Conservation (phyloP, 2,329 filamentous ascomycete species). For the Monosporascus sp. region DNA sequence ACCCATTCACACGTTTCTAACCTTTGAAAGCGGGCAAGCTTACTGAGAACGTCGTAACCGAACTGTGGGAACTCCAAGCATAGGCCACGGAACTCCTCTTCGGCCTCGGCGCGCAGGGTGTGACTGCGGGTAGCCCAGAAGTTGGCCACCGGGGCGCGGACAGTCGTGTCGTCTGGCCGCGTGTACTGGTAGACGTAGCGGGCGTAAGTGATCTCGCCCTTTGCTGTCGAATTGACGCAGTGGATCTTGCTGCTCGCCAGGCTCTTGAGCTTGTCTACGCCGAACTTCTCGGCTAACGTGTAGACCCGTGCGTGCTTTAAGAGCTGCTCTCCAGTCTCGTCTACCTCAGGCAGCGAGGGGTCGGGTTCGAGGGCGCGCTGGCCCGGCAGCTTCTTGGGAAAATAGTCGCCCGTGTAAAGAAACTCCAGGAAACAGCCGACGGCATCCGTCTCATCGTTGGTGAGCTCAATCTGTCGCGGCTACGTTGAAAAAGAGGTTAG, state of each 20-base stretch:
- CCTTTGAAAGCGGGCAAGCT: slow-evolving; percentile 21
- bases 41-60: slow-evolving; percentile 85
- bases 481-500: slow-evolving; percentile 16
- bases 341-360: slow-evolving; percentile 57
- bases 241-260: slow-evolving; percentile 88
- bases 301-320: slow-evolving; percentile 87
- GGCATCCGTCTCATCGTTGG: slow-evolving; percentile 63
- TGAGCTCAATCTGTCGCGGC: slow-evolving; percentile 65
- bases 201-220: slow-evolving; percentile 87
- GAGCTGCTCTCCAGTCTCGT: slow-evolving; percentile 76
- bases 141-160: slow-evolving; percentile 78
- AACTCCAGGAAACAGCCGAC: slow-evolving; percentile 77
- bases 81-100: slow-evolving; percentile 76
- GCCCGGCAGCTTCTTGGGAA: slow-evolving; percentile 61
- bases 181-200: slow-evolving; percentile 85
- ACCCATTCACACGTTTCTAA: slow-evolving; percentile 11
- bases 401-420: slow-evolving; percentile 83
- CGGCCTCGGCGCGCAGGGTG: slow-evolving; percentile 77
- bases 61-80: slow-evolving; percentile 90
- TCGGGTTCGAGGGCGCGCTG: slow-evolving; percentile 66
- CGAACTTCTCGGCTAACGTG: slow-evolving; percentile 78
- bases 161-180: slow-evolving; percentile 59
- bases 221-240: slow-evolving; percentile 79
- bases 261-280: slow-evolving; percentile 61
- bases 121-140: slow-evolving; percentile 84